Percentiles rank a stretch among this genome's conserved stretches.
These are phyloP conservation scores for Cynanchum wilfordii DNA, from an alignment of 257 asterid species.

Conservation along the genomic window DNA sequence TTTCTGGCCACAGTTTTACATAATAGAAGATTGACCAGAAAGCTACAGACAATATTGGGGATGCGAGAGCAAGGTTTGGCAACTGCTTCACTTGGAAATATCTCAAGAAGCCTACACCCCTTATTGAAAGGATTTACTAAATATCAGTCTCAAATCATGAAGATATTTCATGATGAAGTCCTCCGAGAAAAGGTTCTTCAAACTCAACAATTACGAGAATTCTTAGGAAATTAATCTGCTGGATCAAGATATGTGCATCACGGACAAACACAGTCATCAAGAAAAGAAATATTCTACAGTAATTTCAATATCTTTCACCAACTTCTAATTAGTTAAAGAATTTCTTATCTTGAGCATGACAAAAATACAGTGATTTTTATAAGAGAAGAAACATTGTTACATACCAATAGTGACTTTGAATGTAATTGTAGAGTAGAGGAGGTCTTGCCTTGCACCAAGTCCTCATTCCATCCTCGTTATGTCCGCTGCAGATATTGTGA, in stretches of 20 bases:
- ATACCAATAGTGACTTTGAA: constrained; percentile 94
- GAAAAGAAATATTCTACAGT: background rate
- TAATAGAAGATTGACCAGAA: constrained; percentile 59
- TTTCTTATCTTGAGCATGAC: background rate
- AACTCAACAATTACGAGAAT: background rate
- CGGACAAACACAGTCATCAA: background rate
- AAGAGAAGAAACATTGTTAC: constrained; percentile 24
- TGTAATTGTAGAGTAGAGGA: constrained; percentile 86
- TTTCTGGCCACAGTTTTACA: constrained; percentile 64
- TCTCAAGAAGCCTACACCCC: constrained; percentile 93
- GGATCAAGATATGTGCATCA: background rate
- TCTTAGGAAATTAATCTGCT: background rate
- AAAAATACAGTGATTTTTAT: background rate
- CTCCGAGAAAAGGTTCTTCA: background rate
- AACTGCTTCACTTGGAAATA: constrained; percentile 84
- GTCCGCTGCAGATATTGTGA: constrained; percentile 59
- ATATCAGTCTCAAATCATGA: constrained; percentile 17
- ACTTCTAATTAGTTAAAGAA: background rate
- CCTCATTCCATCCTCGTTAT: constrained; percentile 49
- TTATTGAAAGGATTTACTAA: constrained; percentile 29
- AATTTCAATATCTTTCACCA: constrained; percentile 6
- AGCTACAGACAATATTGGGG: constrained; percentile 76
- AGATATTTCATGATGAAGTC: constrained; percentile 11
- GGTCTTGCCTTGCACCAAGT: constrained; percentile 95
- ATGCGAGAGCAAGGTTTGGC: constrained; percentile 88